phyloP scores from a whole-genome alignment of 2,329 filamentous ascomycete genomes.

The Neoascochyta sp. region DNA sequence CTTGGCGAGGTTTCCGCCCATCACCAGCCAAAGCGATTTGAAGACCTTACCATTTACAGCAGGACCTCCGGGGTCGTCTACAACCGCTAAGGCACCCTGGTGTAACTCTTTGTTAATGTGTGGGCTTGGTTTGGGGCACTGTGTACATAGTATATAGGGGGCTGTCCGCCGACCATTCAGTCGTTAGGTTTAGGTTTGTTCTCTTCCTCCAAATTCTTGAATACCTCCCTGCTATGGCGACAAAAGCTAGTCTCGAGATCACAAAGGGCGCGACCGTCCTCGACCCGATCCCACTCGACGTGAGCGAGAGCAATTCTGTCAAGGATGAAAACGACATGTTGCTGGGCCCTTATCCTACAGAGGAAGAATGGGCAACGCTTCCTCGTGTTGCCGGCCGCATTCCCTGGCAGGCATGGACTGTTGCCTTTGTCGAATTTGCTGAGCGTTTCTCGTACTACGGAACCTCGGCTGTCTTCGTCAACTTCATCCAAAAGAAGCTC shows the following conservation, averaged over 20 bases:
- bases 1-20: too few relatives aligned
- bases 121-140: conserved; percentile 7
- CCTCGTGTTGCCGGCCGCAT: conserved; percentile 35
- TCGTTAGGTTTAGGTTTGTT: conserved; percentile 5
- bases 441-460: conserved; percentile 40
- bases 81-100: too few relatives aligned
- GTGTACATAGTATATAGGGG: conserved; percentile 17
- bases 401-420: conserved; percentile 36
- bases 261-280: conserved; percentile 28
- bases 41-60: too few relatives aligned
- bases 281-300: conserved; percentile 25
- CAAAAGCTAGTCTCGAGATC: conserved; percentile 31
- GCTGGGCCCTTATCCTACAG: conserved; percentile 29
- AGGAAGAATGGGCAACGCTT: conserved; percentile 36
- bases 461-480: conserved; percentile 37
- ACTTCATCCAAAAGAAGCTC: conserved; percentile 38
- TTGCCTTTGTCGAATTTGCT: conserved; percentile 35
- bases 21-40: too few relatives aligned
- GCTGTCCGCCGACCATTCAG: conserved; percentile 4
- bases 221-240: too few relatives aligned
- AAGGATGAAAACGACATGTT: conserved; percentile 19
- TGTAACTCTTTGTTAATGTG: conserved; percentile 10
- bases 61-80: too few relatives aligned
- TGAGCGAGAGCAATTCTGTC: conserved; percentile 17
- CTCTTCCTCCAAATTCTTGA: conserved; percentile 5